Evolutionary conservation across 208 protist species (phyloP).

Genomic region (Leishmania martiniquensis): DNA sequence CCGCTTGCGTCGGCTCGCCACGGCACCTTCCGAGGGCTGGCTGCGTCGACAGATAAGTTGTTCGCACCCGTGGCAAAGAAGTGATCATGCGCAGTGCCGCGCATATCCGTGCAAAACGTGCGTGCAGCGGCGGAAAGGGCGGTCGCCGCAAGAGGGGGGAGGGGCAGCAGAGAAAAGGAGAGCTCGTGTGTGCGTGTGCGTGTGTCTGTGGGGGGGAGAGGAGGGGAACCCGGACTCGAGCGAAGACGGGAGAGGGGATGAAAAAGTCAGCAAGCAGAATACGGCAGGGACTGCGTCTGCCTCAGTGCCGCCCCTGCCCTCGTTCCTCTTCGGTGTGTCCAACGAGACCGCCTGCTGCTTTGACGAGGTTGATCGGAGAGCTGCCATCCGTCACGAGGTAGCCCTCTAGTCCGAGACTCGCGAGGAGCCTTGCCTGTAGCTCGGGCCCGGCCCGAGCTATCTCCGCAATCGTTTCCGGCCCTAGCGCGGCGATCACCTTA

Average conservation of each 20-base stretch:
- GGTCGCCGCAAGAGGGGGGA: not conserved
- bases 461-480: slow-evolving; percentile 73
- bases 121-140: not conserved
- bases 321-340: slow-evolving; percentile 2
- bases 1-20: too few species aligned
- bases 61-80: not conserved
- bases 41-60: not conserved
- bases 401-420: slow-evolving; percentile 77
- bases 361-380: slow-evolving; percentile 92
- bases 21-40: slow-evolving; percentile 2
- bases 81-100: not conserved
- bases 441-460: slow-evolving; percentile 86
- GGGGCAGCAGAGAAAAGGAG: too few species aligned
- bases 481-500: slow-evolving; percentile 63
- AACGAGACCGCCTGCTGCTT: slow-evolving; percentile 74
- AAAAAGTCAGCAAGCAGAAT: not conserved
- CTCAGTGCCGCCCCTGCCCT: too few species aligned
- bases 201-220: too few species aligned
- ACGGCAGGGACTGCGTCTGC: not conserved
- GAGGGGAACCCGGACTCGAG: not conserved
- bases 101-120: not conserved
- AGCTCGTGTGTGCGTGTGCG: too few species aligned
- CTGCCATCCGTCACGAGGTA: slow-evolving; percentile 94
- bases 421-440: slow-evolving; percentile 81
- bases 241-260: not conserved